phyloP scores from a whole-genome alignment of 345 rosid genomes.

The Hibiscus trionum region DNA sequence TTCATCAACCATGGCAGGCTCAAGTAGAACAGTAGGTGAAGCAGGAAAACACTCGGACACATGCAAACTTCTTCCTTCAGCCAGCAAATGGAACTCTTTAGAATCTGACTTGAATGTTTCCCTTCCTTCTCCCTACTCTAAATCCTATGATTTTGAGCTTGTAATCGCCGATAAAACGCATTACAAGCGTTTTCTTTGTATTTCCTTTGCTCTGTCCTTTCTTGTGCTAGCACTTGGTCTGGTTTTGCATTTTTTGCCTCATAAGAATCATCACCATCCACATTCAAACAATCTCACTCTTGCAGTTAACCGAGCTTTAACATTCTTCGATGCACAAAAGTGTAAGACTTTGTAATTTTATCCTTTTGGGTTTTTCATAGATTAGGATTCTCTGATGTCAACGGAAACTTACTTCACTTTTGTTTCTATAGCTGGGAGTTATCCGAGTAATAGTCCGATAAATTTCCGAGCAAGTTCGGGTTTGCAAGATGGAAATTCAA shows the following conservation, averaged over 20 bases:
- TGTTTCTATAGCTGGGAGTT: constrained; percentile 41
- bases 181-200: constrained; percentile 37
- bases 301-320: constrained; percentile 44
- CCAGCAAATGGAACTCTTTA: constrained; percentile 40
- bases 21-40: constrained; percentile 16
- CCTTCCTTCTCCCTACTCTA: constrained; percentile 38
- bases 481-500: constrained; percentile 39
- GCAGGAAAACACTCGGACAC: constrained; percentile 22
- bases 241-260: constrained; percentile 32
- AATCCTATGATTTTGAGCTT: constrained; percentile 40
- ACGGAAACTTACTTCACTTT: not conserved
- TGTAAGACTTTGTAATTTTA: constrained; percentile 22
- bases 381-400: not conserved
- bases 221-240: constrained; percentile 22
- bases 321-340: constrained; percentile 59
- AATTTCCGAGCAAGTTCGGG: constrained; percentile 55
- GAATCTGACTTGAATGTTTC: constrained; percentile 30
- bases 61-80: constrained; percentile 38
- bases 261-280: constrained; percentile 22
- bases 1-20: constrained; percentile 13
- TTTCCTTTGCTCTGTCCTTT: constrained; percentile 17
- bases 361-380: not conserved
- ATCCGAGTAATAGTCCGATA: constrained; percentile 35
- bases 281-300: constrained; percentile 44
- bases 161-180: constrained; percentile 31